A percentile compares a stretch with the other conserved stretches of the same genome.
Conservation (phyloP, 176 grass and related monocot species). For the Juncus inflexus region DNA sequence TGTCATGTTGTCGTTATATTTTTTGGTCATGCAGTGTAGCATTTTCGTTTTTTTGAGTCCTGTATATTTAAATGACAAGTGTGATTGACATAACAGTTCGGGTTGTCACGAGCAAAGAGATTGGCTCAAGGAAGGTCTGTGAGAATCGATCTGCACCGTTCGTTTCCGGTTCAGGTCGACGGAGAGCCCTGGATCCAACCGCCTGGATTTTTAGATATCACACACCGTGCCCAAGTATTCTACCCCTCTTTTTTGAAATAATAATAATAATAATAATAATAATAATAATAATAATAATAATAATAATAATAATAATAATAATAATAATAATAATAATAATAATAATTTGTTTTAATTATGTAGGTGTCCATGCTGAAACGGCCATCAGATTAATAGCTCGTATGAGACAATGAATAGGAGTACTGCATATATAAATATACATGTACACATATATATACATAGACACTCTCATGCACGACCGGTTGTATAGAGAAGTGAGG, state of each 20-base stretch:
- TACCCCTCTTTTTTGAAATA: neutral
- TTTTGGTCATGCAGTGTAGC: no score
- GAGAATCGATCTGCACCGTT: constrained; percentile 73
- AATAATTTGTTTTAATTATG: neutral
- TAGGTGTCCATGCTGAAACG: constrained; percentile 92
- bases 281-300: no score
- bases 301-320: no score
- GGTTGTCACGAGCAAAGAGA: constrained; percentile 74
- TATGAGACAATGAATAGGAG: no score
- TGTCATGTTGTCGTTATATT: constrained; percentile 18
- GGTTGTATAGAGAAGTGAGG: no score
- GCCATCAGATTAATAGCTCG: constrained; percentile 53
- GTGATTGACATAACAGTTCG: constrained; percentile 40
- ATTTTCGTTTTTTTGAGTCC: no score
- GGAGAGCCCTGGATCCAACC: constrained; percentile 96
- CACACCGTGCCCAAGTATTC: constrained; percentile 74
- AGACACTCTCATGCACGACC: no score
- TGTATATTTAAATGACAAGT: no score
- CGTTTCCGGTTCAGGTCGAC: constrained; percentile 96
- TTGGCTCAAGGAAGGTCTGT: constrained; percentile 81
- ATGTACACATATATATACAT: neutral
- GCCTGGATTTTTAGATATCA: constrained; percentile 83
- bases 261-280: neutral
- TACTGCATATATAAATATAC: no score
- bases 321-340: no score